These are phyloP conservation scores for Pseudomonodictys pantanalensis DNA, from an alignment of 495 filamentous ascomycete genomes.

Conservation along the genomic window DNA sequence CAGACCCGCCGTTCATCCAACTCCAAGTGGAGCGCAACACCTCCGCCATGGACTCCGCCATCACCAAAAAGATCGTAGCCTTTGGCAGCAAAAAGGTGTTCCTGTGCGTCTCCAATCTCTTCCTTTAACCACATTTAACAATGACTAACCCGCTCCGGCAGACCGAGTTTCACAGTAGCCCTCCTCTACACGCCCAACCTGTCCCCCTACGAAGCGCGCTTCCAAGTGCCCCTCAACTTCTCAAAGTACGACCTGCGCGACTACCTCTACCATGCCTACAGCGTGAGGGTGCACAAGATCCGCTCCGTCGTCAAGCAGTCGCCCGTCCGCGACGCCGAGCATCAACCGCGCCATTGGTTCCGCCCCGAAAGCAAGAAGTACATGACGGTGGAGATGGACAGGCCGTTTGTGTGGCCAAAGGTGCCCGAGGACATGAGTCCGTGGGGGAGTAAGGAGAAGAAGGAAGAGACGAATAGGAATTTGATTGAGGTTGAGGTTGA, in stretches of 20 bases:
- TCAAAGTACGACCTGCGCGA: constrained; percentile 90
- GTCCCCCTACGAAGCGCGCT: constrained; percentile 73
- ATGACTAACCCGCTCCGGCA: constrained; percentile 39
- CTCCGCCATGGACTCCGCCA: not conserved
- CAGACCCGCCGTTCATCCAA: not conserved
- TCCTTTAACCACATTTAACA: not conserved
- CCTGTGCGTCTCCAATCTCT: constrained; percentile 33
- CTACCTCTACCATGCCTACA: constrained; percentile 78
- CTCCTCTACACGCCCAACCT: constrained; percentile 69
- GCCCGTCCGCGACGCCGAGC: constrained; percentile 53
- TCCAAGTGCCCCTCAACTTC: constrained; percentile 80
- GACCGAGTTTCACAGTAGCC: constrained; percentile 73
- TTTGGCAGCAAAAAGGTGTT: constrained; percentile 42
- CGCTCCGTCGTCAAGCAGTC: constrained; percentile 76
- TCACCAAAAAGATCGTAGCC: not conserved
- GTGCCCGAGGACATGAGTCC: constrained; percentile 53
- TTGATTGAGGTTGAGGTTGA: constrained; percentile 40
- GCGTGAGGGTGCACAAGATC: constrained; percentile 62
- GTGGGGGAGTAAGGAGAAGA: constrained; percentile 49
- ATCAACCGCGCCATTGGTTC: constrained; percentile 41
- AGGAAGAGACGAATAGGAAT: constrained; percentile 19
- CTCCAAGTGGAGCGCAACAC: not conserved
- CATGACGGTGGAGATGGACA: constrained; percentile 83
- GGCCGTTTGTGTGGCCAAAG: constrained; percentile 82
- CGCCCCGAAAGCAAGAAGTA: constrained; percentile 72